Percentiles rank a stretch among this genome's conserved stretches.
These are phyloP conservation scores for Lachancea fermentati DNA, from an alignment of 805 yeast genomes.

Conservation along the genomic window DNA sequence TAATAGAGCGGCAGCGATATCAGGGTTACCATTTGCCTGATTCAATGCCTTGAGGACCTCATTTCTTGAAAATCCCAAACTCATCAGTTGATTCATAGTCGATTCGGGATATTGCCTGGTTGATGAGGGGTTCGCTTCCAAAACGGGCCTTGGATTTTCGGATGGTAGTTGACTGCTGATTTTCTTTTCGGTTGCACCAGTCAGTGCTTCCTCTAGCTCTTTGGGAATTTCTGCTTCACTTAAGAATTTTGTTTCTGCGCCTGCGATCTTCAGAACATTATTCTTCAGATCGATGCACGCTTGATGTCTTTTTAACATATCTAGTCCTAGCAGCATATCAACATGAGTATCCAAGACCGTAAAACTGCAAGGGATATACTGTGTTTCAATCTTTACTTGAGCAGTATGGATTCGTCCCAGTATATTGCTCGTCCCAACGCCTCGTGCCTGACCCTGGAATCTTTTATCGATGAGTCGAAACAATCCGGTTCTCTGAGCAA, in stretches of 20 bases:
- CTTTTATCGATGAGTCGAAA: conserved; percentile 71
- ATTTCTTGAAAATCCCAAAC: conserved; percentile 63
- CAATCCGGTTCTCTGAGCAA: conserved; percentile 71
- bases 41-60: conserved; percentile 63
- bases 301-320: conserved; percentile 84
- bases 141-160: neutral
- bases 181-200: conserved; percentile 12
- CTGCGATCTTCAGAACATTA: conserved; percentile 65
- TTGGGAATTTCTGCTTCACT: conserved; percentile 65
- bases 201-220: conserved; percentile 14
- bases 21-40: conserved; percentile 70
- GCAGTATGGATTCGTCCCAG: conserved; percentile 85
- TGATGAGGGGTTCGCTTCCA: conserved; percentile 1
- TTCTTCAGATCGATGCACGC: conserved; percentile 70
- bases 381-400: conserved; percentile 69
- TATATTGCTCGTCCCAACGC: conserved; percentile 80
- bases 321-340: conserved; percentile 81
- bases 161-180: neutral
- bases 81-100: conserved; percentile 43
- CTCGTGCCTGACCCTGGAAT: conserved; percentile 76
- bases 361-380: conserved; percentile 60
- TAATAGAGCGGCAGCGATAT: conserved; percentile 76
- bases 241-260: conserved; percentile 64
- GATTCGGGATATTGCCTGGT: conserved; percentile 31
- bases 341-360: conserved; percentile 65